Conservation (phyloP, 805 yeast genomes). For the Scheffersomyces coipomensis region DNA sequence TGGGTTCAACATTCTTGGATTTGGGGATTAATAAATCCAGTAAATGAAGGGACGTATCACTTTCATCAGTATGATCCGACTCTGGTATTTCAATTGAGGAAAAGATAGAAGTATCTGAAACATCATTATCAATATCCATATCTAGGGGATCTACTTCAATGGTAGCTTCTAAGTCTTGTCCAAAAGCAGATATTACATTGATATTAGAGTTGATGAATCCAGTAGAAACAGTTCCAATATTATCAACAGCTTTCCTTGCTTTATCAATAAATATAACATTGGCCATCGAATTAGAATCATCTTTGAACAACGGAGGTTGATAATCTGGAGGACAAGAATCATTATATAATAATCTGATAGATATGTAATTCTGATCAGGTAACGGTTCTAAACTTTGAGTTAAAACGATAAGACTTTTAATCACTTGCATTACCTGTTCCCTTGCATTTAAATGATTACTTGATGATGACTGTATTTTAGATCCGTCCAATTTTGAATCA, state of each 20-base stretch:
- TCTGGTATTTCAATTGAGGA: too few relatives aligned
- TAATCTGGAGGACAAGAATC: constrained; percentile 45
- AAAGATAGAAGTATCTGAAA: too few relatives aligned
- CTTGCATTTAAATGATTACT: constrained; percentile 32
- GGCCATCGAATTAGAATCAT: constrained; percentile 34
- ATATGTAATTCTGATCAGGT: constrained; percentile 45
- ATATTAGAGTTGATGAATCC: constrained; percentile 10
- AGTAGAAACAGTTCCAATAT: constrained; percentile 7
- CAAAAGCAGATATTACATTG: too few relatives aligned
- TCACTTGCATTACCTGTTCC: constrained; percentile 45
- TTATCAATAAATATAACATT: constrained; percentile 27
- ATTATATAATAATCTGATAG: constrained; percentile 50
- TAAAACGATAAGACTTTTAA: constrained; percentile 50
- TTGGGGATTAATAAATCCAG: background rate
- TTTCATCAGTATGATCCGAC: background rate
- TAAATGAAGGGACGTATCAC: background rate
- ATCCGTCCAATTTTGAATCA: too few relatives aligned
- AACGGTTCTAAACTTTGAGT: constrained; percentile 55
- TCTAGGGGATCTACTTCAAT: constrained; percentile 26
- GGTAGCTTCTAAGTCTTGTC: too few relatives aligned
- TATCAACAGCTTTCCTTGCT: background rate
- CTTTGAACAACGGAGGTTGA: constrained; percentile 49
- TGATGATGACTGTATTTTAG: too few relatives aligned
- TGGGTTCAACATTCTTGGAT: background rate
- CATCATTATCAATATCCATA: too few relatives aligned